Base-by-base conservation (phyloP, 2,329 filamentous ascomycete genomes). In the Teratosphaeria zuluensis region DNA sequence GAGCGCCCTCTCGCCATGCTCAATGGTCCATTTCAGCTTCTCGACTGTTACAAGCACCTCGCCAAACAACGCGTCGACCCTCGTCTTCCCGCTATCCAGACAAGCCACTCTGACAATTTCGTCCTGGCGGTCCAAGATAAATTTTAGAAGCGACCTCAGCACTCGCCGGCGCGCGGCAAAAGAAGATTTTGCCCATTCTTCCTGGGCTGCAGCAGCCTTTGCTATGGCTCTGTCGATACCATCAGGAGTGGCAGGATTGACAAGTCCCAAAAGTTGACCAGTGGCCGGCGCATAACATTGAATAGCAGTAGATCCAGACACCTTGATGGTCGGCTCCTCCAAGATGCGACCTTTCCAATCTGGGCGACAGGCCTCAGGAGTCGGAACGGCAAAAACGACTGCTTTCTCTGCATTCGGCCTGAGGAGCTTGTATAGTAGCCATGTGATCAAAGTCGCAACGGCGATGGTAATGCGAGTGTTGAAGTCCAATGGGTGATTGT, bases 1-100 rank as follows among this genome's bases (percentile, higher is more conserved):
- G 64, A 99, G 76, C 0, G 91, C 89, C 68, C 83, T 84, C 74
- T 96, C 92, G 66, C 94, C 94, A 74, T 99, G 90, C 63, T 85
- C 79, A 62, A 97, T 86, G 2, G 91, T 96, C 94, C 94, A 99
- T 70, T 89, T 86, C 61, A 99, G 81, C 78, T 96, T 96, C 79
- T 97, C 94, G 0, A 83, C 86, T 6, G 94, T 96, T 51, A 96
- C 91, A 58, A 99, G 80, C 63, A 97, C 92, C 80, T 99, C 94
- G 56, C 94, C 94, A 58, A 99, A 85, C 65, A 89, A 86, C 0
- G 92, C 94, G 75, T 99, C 94, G 46, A 97, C 85, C 78, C 92
- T 89, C 1, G 95, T 96, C 80, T 99, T 99, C 63, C 94, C 94
- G 51, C 90, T 95, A 75, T 99, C 94, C 38, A 96, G 80, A 69